These are phyloP conservation scores for Mycogone perniciosa DNA, from an alignment of 2,329 filamentous ascomycete genomes.

Conservation along the genomic window DNA sequence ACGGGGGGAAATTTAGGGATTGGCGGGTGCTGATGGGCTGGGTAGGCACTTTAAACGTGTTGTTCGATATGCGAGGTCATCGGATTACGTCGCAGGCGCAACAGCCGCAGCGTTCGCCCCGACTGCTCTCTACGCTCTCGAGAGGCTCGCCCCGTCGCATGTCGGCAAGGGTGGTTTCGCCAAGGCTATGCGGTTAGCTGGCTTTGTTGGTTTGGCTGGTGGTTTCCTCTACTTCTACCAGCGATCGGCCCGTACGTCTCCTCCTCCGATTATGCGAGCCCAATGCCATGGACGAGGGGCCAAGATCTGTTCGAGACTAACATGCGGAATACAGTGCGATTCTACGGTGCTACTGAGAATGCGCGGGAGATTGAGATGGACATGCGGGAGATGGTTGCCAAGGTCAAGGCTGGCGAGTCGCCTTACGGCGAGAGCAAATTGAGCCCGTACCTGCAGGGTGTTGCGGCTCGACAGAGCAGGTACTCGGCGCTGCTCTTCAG, in stretches of 20 bases:
- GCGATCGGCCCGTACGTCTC: constrained; percentile 66
- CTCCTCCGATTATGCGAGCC: no score
- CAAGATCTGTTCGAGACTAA: not conserved
- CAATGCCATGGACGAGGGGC: no score
- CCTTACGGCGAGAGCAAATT: constrained; percentile 77
- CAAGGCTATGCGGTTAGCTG: constrained; percentile 72
- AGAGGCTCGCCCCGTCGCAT: constrained; percentile 77
- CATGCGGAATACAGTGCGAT: constrained; percentile 60
- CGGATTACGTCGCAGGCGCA: constrained; percentile 71
- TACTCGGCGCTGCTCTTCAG: constrained; percentile 81
- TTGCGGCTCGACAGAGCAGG: constrained; percentile 85
- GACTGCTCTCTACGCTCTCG: constrained; percentile 67
- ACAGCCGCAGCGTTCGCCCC: constrained; percentile 67
- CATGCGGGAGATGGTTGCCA: constrained; percentile 96
- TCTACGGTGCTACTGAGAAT: constrained; percentile 95
- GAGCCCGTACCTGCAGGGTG: constrained; percentile 86
- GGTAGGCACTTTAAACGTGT: constrained; percentile 85
- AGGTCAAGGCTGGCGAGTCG: constrained; percentile 86
- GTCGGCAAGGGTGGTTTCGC: constrained; percentile 78
- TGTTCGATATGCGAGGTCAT: constrained; percentile 74
- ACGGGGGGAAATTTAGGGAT: no score
- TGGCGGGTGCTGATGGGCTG: constrained; percentile 23
- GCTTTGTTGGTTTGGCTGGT: constrained; percentile 64
- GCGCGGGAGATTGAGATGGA: constrained; percentile 87
- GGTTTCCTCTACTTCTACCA: constrained; percentile 84